Conservation (phyloP, 768 basidiomycete genomes). For the Dentipellis fragilis region DNA sequence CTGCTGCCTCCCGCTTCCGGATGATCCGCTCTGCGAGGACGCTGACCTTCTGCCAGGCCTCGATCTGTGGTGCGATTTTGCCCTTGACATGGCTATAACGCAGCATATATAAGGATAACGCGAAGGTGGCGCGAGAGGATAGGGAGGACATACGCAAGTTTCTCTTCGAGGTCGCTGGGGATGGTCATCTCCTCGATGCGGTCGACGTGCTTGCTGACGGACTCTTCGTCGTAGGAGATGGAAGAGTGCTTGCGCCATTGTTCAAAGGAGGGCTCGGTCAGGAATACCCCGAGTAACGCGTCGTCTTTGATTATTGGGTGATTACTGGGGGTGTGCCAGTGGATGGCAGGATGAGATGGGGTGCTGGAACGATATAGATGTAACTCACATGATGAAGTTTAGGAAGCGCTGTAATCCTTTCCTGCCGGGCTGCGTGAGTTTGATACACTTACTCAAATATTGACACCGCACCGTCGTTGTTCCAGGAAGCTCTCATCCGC, state of each 20-base stretch:
- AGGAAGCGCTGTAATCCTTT: conserved; percentile 75
- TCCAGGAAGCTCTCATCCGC: conserved; percentile 89
- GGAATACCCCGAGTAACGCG: conserved; percentile 69
- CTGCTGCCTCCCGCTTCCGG: conserved; percentile 84
- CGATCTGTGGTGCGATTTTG: conserved; percentile 68
- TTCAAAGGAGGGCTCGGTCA: conserved; percentile 79
- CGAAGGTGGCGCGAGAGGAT: too few relatives aligned
- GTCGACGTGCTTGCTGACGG: conserved; percentile 67
- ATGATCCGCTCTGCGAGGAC: conserved; percentile 80
- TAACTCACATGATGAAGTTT: conserved; percentile 60
- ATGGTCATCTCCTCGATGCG: conserved; percentile 85
- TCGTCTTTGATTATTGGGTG: conserved; percentile 90
- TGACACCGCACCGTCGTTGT: conserved; percentile 59
- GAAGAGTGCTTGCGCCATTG: conserved; percentile 73
- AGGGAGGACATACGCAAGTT: conserved; percentile 46
- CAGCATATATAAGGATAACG: not conserved
- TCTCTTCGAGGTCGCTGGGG: conserved; percentile 86
- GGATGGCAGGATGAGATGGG: conserved; percentile 4
- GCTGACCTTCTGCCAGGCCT: conserved; percentile 88
- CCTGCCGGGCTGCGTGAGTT: conserved; percentile 26
- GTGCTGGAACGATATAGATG: not conserved
- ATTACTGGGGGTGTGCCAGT: conserved; percentile 46
- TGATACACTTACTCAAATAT: not conserved
- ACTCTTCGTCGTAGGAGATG: conserved; percentile 83
- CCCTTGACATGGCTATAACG: conserved; percentile 55